Base-by-base conservation (phyloP, 495 filamentous ascomycete species). In the Penicillium arizonense region DNA sequence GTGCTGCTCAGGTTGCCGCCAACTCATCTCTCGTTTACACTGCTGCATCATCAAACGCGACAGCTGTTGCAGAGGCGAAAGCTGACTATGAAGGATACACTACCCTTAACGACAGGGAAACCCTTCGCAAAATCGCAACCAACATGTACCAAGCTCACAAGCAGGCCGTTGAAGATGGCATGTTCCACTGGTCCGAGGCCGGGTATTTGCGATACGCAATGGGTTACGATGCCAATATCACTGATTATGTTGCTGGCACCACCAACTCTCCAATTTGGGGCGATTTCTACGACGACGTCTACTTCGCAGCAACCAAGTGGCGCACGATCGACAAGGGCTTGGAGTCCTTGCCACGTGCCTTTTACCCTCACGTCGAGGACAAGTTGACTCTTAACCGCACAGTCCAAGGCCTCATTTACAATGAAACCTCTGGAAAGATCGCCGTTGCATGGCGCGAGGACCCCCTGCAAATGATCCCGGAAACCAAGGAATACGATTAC, bases 81-180 rank as follows among this genome's bases (percentile, higher is more conserved):
- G 57, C 68, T 14, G 69, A 62, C 14, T 69, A 72, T n/a, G 49
- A 52, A 0, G 49, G 54, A 2, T 72, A 59, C 12, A 57, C 65
- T 5, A 42, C 47, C 0, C 32, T 67, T 3, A 55, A 73, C 18
- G 43, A 64, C 4, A 54, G 55, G 0, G 66, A 70, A 11, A 71
- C 64, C 9, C 66, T 80, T 39, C 65, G 68, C 4, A 66, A 71
- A 4, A 61, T 82, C 28, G 81, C 81, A 1, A 67, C 65, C 3
- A 88, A 89, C 64, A 77, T 85, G 67, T 88, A 79, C 64, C 73
- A 76, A 26, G 85, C 84, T 0, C 84, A 89, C 63, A 85, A 82
- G 47, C 34, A 49, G 2, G 58, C 58, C 16, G 47, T 63, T 2
- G 55, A 72, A n/a, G 59, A 64, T 28, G 61, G 52, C 40, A 56